These are phyloP conservation scores for Verticillium longisporum DNA, from an alignment of 2,329 filamentous ascomycete species.

Conservation along the genomic window DNA sequence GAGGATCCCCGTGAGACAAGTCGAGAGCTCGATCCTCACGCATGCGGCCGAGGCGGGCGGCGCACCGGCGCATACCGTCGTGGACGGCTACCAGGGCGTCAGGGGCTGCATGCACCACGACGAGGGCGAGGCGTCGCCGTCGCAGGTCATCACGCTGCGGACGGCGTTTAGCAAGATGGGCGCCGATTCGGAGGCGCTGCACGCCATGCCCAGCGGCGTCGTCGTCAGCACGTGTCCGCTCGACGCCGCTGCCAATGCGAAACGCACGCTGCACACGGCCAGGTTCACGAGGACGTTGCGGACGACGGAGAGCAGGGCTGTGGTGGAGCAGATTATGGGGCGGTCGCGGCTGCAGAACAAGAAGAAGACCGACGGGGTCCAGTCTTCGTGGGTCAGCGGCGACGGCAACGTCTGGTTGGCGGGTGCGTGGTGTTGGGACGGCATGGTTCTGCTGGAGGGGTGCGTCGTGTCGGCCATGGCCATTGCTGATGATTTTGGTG, in stretches of 20 bases:
- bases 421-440: conserved; percentile 59
- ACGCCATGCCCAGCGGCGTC: conserved; percentile 41
- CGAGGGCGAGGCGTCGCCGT: conserved; percentile 12
- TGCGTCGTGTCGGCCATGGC: conserved; percentile 53
- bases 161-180: conserved; percentile 22
- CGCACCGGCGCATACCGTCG: not conserved
- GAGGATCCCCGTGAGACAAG: conserved; percentile 38
- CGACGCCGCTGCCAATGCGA: conserved; percentile 23
- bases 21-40: conserved; percentile 39
- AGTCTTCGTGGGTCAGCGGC: conserved; percentile 40
- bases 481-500: conserved; percentile 44
- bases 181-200: conserved; percentile 40
- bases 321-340: conserved; percentile 39
- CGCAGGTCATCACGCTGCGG: conserved; percentile 26
- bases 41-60: conserved; percentile 1
- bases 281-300: conserved; percentile 47
- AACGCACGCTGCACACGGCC: conserved; percentile 34
- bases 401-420: conserved; percentile 46
- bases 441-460: conserved; percentile 55
- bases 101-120: conserved; percentile 19
- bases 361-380: conserved; percentile 1
- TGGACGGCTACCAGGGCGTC: conserved; percentile 1
- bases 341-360: conserved; percentile 3
- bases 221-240: conserved; percentile 47
- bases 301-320: conserved; percentile 36